Evolutionary conservation across 768 basidiomycete genomes (phyloP).

Genomic region (Boletus rubroflammeus): DNA sequence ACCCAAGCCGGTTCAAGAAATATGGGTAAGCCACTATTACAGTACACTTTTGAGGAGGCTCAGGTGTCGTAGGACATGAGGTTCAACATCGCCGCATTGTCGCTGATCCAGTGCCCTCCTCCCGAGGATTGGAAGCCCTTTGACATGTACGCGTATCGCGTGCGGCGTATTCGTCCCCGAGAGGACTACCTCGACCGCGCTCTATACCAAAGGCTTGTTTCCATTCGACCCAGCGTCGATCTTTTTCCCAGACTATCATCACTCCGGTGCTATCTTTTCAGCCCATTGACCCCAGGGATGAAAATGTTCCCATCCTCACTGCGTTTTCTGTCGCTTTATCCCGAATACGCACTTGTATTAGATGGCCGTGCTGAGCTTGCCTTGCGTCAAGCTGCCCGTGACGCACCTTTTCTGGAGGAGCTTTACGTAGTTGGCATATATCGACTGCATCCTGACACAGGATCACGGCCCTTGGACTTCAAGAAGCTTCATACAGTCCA

Average conservation of each 20-base stretch:
- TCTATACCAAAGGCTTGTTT: slow-evolving; percentile 16
- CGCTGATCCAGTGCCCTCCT: slow-evolving; percentile 11
- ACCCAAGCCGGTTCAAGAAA: slow-evolving; percentile 5
- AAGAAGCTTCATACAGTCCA: slow-evolving; percentile 1
- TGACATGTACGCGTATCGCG: slow-evolving; percentile 17
- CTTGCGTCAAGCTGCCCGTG: slow-evolving; percentile 13
- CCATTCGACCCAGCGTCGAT: slow-evolving; percentile 6
- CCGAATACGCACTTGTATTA: not conserved
- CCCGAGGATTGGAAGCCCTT: slow-evolving; percentile 12
- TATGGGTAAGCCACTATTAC: slow-evolving; percentile 1
- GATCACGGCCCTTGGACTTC: slow-evolving; percentile 1
- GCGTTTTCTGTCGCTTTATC: slow-evolving; percentile 5
- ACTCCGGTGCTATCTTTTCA: slow-evolving; percentile 11
- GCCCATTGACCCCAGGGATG: slow-evolving; percentile 5
- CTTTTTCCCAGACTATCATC: slow-evolving; percentile 13
- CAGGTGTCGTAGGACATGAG: not conserved
- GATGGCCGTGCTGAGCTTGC: slow-evolving; percentile 15
- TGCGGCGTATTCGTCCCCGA: slow-evolving; percentile 7
- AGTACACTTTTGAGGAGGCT: not conserved
- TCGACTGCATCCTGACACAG: not conserved
- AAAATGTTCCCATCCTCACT: slow-evolving; percentile 17
- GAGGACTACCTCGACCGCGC: slow-evolving; percentile 8
- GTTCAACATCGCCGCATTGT: slow-evolving; percentile 3
- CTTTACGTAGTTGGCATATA: slow-evolving; percentile 6
- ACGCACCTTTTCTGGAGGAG: slow-evolving; percentile 12